Conservation (phyloP, 805 yeast species). For the Saccharomyces mikatae region DNA sequence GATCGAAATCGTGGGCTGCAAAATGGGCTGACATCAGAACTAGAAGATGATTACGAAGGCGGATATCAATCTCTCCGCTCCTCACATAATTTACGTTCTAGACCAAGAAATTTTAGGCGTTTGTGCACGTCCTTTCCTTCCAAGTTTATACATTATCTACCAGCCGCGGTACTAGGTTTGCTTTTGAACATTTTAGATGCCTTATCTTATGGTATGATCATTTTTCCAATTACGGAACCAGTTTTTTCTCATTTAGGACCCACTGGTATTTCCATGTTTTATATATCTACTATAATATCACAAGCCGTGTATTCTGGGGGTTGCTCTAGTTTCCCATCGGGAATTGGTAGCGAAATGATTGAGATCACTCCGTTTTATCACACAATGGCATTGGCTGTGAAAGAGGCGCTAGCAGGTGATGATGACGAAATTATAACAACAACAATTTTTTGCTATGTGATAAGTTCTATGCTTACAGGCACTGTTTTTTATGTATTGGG, state of each 20-base stretch:
- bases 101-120: not conserved
- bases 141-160: constrained; percentile 32
- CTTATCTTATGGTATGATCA: constrained; percentile 92
- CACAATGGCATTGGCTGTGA: constrained; percentile 76
- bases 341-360: constrained; percentile 97
- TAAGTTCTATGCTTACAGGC: constrained; percentile 83
- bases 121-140: not conserved
- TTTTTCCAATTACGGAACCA: constrained; percentile 84
- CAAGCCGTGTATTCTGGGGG: constrained; percentile 86
- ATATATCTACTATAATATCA: constrained; percentile 81
- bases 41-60: not conserved
- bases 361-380: constrained; percentile 98
- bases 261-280: constrained; percentile 88
- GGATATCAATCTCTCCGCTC: not conserved
- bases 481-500: constrained; percentile 71
- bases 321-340: constrained; percentile 79
- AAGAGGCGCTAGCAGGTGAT: constrained; percentile 32
- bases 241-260: constrained; percentile 74
- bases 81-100: not conserved
- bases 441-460: constrained; percentile 75
- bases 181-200: constrained; percentile 86
- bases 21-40: not conserved
- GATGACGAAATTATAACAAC: constrained; percentile 71
- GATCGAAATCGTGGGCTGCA: constrained; percentile 2
- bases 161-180: constrained; percentile 81